Evolutionary conservation across 768 basidiomycete species (phyloP), one percentile per base, ranked within the genome.

Genomic region (Tylopilus subfusipes): DNA sequence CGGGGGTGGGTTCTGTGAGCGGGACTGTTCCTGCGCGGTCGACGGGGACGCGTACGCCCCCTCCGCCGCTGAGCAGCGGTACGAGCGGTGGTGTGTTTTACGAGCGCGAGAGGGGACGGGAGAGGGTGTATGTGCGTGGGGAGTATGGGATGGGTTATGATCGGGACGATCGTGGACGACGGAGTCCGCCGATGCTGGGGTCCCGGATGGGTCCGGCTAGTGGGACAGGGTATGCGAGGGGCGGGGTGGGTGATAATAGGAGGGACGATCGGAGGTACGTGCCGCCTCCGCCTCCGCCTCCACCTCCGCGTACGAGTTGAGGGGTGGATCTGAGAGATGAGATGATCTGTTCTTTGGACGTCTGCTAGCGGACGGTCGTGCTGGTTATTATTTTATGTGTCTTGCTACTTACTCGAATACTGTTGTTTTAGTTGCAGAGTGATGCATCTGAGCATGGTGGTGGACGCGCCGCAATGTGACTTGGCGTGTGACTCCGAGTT

Each of bases 231-330:
- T 64, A 67, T 39, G 65, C 48, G 13, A 50, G 64, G 12, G 42
- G 54, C 50, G 58, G 57, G 27, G 48, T 62, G 2, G 51, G 53
- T 3, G 66, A 72, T 52, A 34, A n/a, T n/a, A n/a, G 64, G 8
- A 66, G 74, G 51, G 75, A 73, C 54, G 74, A 75, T 44, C 57
- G 72, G 42, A 58, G 75, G 62, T 76, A 75, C 48, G 56, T 63
- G n/a, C 71, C 72, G 25, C 71, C 64, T 1, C 62, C 59, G 8
- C 59, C 63, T 16, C 71, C 72, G 25, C 71, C 64, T 1, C 62
- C 59, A 5, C 59, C 63, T 16, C 53, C 63, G 4, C 56, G 63
- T n/a, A 30, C 61, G 33, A 40, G 40, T 49, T 54, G 53, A 57
- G n/a, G 30, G 30, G 30, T 6, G 18, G 38, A 38, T 19, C 8